Evolutionary conservation across 805 yeast species (phyloP).

Genomic region (Ogataea henricii): DNA sequence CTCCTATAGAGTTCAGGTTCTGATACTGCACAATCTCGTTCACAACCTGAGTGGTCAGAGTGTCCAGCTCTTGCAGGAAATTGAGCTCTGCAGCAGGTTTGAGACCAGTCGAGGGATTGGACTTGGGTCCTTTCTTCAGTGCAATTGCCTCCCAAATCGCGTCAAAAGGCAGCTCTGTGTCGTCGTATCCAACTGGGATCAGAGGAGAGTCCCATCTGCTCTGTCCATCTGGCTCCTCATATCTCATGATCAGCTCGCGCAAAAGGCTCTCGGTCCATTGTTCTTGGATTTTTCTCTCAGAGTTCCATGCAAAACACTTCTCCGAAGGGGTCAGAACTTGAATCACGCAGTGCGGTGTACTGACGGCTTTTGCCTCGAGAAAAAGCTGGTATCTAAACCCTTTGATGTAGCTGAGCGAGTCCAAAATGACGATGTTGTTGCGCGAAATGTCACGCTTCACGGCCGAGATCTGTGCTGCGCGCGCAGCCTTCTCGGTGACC

Average conservation of each 20-base stretch:
- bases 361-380: slow-evolving; percentile 86
- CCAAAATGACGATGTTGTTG: slow-evolving; percentile 76
- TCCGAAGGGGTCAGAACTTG: slow-evolving; percentile 74
- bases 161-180: slow-evolving; percentile 58
- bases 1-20: slow-evolving; percentile 51
- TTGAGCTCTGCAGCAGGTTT: slow-evolving; percentile 78
- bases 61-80: slow-evolving; percentile 78
- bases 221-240: slow-evolving; percentile 88
- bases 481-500: slow-evolving; percentile 71
- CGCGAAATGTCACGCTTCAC: slow-evolving; percentile 78
- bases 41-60: slow-evolving; percentile 65
- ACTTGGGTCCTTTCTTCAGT: slow-evolving; percentile 63
- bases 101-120: slow-evolving; percentile 81
- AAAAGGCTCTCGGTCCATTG: slow-evolving; percentile 69
- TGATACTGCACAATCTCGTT: slow-evolving; percentile 63
- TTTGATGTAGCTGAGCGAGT: slow-evolving; percentile 85
- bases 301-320: slow-evolving; percentile 65
- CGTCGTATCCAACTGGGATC: slow-evolving; percentile 64
- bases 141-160: slow-evolving; percentile 67
- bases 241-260: slow-evolving; percentile 74
- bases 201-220: slow-evolving; percentile 95
- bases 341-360: slow-evolving; percentile 80
- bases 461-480: slow-evolving; percentile 86
- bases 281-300: slow-evolving; percentile 31
- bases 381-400: slow-evolving; percentile 93